A percentile compares a stretch with the other conserved stretches of the same genome.
phyloP scores from a whole-genome alignment of 1,284 basidiomycete genomes.

The Neolentinus lepideus region DNA sequence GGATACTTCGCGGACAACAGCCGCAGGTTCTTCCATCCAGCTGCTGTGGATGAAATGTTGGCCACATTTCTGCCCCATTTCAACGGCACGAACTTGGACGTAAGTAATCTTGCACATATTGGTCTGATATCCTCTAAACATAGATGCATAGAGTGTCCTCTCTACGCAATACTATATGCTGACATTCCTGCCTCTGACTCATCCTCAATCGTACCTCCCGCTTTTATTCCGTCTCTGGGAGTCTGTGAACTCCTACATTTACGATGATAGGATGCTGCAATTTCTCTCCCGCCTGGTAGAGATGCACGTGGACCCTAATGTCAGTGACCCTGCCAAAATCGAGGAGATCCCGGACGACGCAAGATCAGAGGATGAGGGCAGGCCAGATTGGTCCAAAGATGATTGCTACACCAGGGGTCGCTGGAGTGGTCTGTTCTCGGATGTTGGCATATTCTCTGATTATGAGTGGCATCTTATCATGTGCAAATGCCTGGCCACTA shows the following conservation, averaged over 20 bases:
- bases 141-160: slow-evolving; percentile 50
- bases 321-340: slow-evolving; percentile 65
- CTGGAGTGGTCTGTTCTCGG: slow-evolving; percentile 60
- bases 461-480: slow-evolving; percentile 86
- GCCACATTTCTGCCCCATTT: slow-evolving; percentile 70
- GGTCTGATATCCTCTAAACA: slow-evolving; percentile 1
- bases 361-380: slow-evolving; percentile 51
- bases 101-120: slow-evolving; percentile 26
- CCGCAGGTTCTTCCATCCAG: slow-evolving; percentile 87
- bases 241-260: slow-evolving; percentile 78
- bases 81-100: slow-evolving; percentile 71
- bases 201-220: slow-evolving; percentile 76
- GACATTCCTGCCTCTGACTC: slow-evolving; percentile 72
- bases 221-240: slow-evolving; percentile 80
- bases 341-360: slow-evolving; percentile 67
- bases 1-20: slow-evolving; percentile 80
- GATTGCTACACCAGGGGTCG: slow-evolving; percentile 30
- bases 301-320: slow-evolving; percentile 64
- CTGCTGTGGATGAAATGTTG: slow-evolving; percentile 88
- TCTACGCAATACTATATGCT: slow-evolving; percentile 78
- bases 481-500: slow-evolving; percentile 85
- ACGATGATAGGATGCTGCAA: slow-evolving; percentile 76
- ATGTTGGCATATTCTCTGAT: slow-evolving; percentile 80
- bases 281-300: slow-evolving; percentile 67
- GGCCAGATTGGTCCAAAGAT: slow-evolving; percentile 48